A percentile compares a stretch with the other conserved stretches of the same genome.
Conservation (phyloP, 768 basidiomycete genomes). For the Fomitopsis serialis region DNA sequence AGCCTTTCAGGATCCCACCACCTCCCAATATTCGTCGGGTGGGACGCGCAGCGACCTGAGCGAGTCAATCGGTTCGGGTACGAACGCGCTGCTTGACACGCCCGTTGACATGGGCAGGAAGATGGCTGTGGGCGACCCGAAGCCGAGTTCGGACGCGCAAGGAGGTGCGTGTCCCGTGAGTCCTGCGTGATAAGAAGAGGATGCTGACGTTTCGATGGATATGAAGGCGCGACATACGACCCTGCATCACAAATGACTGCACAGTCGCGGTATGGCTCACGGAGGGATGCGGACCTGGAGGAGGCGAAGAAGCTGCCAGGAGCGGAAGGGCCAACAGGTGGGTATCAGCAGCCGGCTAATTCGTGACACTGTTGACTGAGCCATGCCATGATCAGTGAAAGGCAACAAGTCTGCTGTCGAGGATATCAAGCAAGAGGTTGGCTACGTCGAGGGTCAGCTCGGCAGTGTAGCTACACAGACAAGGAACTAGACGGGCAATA, state of each 20-base stretch:
- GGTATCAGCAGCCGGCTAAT: neutral
- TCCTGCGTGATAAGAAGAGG: neutral
- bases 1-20: neutral
- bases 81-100: neutral
- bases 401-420: neutral
- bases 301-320: conserved; percentile 2
- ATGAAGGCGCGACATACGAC: conserved; percentile 1
- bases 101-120: neutral
- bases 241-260: conserved; percentile 5
- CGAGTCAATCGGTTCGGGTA: neutral
- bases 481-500: neutral
- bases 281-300: neutral
- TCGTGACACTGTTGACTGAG: neutral
- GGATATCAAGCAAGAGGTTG: conserved; percentile 4
- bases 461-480: neutral
- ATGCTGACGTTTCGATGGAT: neutral
- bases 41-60: neutral
- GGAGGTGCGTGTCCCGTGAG: neutral
- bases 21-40: neutral
- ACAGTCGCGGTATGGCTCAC: neutral
- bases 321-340: neutral
- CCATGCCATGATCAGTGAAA: neutral
- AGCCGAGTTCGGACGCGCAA: neutral
- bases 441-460: neutral
- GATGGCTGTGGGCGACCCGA: neutral